Conservation (phyloP, 1,139 yeast genomes). For the Blastobotrys apis region DNA sequence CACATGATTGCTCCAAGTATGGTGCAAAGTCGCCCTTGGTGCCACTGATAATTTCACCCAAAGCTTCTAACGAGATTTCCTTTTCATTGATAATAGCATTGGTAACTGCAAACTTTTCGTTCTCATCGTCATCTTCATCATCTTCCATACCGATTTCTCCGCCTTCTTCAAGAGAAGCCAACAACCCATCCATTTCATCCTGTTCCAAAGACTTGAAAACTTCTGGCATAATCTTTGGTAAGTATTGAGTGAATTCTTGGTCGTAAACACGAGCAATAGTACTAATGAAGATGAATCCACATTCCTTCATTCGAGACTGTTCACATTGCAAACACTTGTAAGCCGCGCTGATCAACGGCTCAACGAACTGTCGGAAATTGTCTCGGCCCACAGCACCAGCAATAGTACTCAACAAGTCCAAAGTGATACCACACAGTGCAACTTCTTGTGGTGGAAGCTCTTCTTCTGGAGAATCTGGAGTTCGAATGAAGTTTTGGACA, state of each 20-base stretch:
- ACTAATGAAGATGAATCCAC: constrained; percentile 92
- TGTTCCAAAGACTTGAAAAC: constrained; percentile 80
- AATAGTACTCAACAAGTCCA: constrained; percentile 91
- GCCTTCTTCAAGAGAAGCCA: constrained; percentile 29
- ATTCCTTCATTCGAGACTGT: constrained; percentile 83
- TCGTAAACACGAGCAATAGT: constrained; percentile 95
- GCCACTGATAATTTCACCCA: constrained; percentile 83
- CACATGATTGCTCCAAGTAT: constrained; percentile 68
- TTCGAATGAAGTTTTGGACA: constrained; percentile 72
- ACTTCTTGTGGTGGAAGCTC: constrained; percentile 35
- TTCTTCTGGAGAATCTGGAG: constrained; percentile 24
- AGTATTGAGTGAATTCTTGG: constrained; percentile 80
- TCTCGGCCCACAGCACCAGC: constrained; percentile 96
- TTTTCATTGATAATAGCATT: constrained; percentile 95
- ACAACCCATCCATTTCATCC: constrained; percentile 40
- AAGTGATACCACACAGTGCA: constrained; percentile 76
- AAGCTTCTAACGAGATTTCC: constrained; percentile 93
- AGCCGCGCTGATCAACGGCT: constrained; percentile 86
- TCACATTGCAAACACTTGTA: constrained; percentile 73
- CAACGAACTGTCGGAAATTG: constrained; percentile 77
- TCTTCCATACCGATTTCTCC: constrained; percentile 29
- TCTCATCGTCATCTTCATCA: constrained; percentile 32
- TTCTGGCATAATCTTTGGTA: constrained; percentile 77
- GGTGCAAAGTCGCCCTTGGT: constrained; percentile 76
- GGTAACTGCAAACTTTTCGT: constrained; percentile 74